Conservation (phyloP, 768 basidiomycete genomes). For the Lactifluus volemus region DNA sequence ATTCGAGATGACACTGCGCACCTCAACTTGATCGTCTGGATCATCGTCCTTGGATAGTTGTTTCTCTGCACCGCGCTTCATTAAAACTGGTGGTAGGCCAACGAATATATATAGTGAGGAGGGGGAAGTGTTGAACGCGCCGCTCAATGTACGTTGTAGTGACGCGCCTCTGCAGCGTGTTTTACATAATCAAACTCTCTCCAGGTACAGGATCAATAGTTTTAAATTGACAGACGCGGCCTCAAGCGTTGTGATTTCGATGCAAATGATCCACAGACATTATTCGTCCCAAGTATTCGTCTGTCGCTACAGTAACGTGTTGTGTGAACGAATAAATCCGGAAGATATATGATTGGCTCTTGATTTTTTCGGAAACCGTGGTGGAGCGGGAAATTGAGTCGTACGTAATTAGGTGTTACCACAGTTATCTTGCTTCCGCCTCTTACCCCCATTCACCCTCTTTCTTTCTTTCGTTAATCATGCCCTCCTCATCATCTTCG, state of each 20-base stretch:
- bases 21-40: constrained; percentile 32
- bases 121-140: not conserved
- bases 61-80: constrained; percentile 72
- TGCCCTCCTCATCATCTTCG: constrained; percentile 47
- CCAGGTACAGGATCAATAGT: too few relatives aligned
- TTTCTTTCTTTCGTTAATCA: constrained; percentile 23
- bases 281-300: too few relatives aligned
- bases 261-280: too few relatives aligned
- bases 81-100: constrained; percentile 21
- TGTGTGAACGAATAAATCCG: not conserved
- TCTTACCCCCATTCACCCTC: too few relatives aligned
- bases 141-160: not conserved
- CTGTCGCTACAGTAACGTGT: too few relatives aligned
- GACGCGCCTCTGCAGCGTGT: constrained; percentile 7
- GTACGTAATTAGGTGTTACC: not conserved
- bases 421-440: not conserved
- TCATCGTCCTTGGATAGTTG: constrained; percentile 56
- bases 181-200: not conserved
- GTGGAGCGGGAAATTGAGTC: constrained; percentile 4
- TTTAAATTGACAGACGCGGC: too few relatives aligned
- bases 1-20: constrained; percentile 7
- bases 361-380: not conserved
- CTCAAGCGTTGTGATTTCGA: too few relatives aligned
- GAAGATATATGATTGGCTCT: not conserved
- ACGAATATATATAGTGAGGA: not conserved